phyloP scores from a whole-genome alignment of 768 basidiomycete species.

The Phaffia australis region DNA sequence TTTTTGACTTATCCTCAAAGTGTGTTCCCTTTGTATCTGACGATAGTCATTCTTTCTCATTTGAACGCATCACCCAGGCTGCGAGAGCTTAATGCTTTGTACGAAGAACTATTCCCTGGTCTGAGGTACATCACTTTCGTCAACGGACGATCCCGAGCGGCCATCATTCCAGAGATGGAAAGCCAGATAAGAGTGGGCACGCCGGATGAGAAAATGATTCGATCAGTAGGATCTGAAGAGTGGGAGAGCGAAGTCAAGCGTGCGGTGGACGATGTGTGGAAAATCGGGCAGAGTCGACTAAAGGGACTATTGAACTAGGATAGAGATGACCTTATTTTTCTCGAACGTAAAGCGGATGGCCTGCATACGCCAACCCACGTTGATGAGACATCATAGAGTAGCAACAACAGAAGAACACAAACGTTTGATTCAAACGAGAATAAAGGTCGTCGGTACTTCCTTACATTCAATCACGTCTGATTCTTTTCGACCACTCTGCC shows the following conservation, averaged over 20 bases:
- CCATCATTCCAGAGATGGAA: conserved; percentile 72
- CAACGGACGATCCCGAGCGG: conserved; percentile 62
- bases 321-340: no score
- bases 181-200: conserved; percentile 42
- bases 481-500: no score
- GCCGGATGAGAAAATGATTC: neutral
- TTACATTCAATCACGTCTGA: no score
- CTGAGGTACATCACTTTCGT: conserved; percentile 87
- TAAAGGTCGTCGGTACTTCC: no score
- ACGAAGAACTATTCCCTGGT: conserved; percentile 61
- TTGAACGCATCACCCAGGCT: conserved; percentile 37
- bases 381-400: no score
- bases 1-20: neutral
- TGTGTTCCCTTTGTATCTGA: neutral
- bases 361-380: no score
- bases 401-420: no score
- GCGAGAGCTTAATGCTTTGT: conserved; percentile 61
- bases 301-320: conserved; percentile 7
- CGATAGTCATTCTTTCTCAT: neutral
- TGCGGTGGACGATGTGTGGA: conserved; percentile 61
- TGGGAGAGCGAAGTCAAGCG: conserved; percentile 63
- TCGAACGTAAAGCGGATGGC: no score
- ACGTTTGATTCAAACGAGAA: no score
- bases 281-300: conserved; percentile 64
- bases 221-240: conserved; percentile 33